Percentiles rank a stretch among this genome's conserved stretches.
phyloP scores from a whole-genome alignment of 139 green algal genomes.

The Trebouxia sp. region DNA sequence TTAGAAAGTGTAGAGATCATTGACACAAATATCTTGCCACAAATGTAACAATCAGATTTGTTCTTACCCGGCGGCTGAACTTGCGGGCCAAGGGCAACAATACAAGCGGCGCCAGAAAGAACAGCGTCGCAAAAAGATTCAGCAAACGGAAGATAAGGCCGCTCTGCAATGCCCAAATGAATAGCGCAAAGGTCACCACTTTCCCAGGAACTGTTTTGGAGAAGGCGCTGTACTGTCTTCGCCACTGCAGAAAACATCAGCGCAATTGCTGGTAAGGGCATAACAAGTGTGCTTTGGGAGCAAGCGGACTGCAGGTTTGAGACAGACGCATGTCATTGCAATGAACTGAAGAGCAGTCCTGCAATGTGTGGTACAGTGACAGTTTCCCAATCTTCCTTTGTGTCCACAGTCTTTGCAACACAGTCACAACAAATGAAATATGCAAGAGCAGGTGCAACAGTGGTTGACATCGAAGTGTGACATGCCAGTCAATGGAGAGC shows the following conservation, averaged over 20 bases:
- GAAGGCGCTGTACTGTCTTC: not conserved
- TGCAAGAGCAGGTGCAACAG: too few relatives aligned
- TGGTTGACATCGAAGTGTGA: too few relatives aligned
- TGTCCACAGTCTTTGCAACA: not conserved
- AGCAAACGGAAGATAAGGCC: slow-evolving; percentile 14
- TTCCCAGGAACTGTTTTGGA: not conserved
- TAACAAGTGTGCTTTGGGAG: not conserved
- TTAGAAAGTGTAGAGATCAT: too few relatives aligned
- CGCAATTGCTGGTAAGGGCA: not conserved
- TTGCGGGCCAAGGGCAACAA: slow-evolving; percentile 1
- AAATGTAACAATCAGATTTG: not conserved
- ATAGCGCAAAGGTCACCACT: not conserved
- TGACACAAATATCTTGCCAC: too few relatives aligned
- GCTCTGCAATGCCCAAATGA: slow-evolving; percentile 10
- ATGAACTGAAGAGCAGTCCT: not conserved
- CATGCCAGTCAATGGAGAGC: too few relatives aligned
- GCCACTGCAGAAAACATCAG: slow-evolving; percentile 14
- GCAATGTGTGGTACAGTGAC: not conserved
- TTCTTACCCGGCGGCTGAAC: not conserved
- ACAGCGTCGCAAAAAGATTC: not conserved
- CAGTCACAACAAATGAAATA: too few relatives aligned
- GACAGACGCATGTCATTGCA: not conserved
- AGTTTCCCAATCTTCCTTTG: not conserved
- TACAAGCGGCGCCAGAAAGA: slow-evolving; percentile 8
- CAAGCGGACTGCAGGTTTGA: not conserved